Base-by-base conservation (phyloP, 805 yeast genomes). In the Ogataea wickerhamii region DNA sequence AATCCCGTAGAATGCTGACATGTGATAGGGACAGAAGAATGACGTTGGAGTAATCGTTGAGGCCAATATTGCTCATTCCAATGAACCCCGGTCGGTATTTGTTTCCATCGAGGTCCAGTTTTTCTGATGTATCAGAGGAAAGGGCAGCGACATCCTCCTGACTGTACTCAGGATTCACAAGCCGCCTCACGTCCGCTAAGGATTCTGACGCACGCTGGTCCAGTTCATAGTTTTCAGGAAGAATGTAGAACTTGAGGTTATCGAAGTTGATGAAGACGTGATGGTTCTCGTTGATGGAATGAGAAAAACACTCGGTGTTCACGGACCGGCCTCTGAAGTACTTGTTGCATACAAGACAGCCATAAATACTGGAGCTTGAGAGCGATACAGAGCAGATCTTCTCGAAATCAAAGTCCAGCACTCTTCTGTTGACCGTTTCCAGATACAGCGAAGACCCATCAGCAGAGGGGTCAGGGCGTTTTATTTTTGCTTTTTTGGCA, bases 261-360 rank as follows among this genome's bases (percentile, higher is more conserved):
- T 56, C 52, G 37, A 85, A 64, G 51, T 74, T 80, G 34, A 85
- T 66, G 51, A 64, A 85, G 1, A 82, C 70, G 54, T 77, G 84
- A 52, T 82, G 89, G 48, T 72, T 68, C 4, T 68, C 73, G 40
- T 78, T 70, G 14, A 85, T 66, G 2, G 87, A 71, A 55, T 86
- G 95, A 12, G 65, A 53, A 50, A 77, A 82, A 0, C 89, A 88
- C 17, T 79, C 79, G 0, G 89, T 75, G n/a, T 72, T 56, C 40
- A 60, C 64, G 1, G 78, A 73, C 18, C 87, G 67, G 1, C 95
- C 95, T 48, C 78, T 81, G 37, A 76, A 71, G 58, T 77, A 86
- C 50, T 74, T 79, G 23, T 89, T 91, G 60, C 95, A 86, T 0
- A 70, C 71, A 16, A 86, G 60, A 53, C 95, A 86, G 22, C 85